phyloP scores from a whole-genome alignment of 345 rosid species.

The Eucalyptus tenuipes region DNA sequence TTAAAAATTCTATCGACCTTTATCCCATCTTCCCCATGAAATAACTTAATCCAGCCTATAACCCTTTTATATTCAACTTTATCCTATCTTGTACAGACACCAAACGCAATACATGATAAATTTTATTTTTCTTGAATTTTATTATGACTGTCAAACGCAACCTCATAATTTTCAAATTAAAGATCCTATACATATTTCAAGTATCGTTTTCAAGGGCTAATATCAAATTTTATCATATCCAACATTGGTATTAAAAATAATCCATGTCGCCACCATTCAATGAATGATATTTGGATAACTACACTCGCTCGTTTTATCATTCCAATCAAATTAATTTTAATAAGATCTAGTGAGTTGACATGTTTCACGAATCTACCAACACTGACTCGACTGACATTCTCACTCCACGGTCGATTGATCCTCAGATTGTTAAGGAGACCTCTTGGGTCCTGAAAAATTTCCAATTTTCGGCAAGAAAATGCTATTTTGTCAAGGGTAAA shows the following conservation, averaged over 20 bases:
- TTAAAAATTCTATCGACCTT: rapidly evolving
- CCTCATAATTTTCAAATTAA: too few species aligned
- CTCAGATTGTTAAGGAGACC: neutral
- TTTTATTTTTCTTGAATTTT: too few species aligned
- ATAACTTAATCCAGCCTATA: too few species aligned
- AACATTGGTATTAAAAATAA: too few species aligned
- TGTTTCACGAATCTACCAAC: neutral
- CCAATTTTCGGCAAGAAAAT: neutral
- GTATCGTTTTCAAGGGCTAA: neutral
- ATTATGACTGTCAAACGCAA: too few species aligned
- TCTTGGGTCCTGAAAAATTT: neutral
- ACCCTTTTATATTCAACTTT: too few species aligned
- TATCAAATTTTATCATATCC: neutral
- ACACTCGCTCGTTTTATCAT: too few species aligned
- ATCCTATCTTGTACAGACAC: too few species aligned
- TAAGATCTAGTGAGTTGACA: neutral
- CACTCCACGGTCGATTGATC: neutral
- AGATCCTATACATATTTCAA: neutral
- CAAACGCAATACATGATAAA: too few species aligned
- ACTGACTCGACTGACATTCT: neutral
- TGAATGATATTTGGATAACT: neutral
- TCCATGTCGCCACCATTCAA: neutral
- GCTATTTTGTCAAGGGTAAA: neutral
- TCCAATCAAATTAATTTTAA: neutral
- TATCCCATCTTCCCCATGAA: rapidly evolving